Base-by-base conservation (phyloP, 176 grass and related monocot genomes). In the Pontederia paniculata region DNA sequence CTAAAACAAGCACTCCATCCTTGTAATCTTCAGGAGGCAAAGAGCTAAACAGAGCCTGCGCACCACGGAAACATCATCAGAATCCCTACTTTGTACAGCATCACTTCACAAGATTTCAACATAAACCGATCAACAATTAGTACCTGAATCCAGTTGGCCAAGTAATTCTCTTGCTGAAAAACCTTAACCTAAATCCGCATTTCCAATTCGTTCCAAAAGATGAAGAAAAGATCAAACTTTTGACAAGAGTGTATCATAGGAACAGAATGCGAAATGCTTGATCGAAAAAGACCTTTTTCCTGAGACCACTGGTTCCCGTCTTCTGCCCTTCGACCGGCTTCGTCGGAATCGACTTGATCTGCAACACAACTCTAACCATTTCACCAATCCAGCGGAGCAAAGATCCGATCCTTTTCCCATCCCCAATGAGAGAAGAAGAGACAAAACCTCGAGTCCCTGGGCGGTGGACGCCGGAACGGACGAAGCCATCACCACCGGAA, bases 61-160 rank as follows among this genome's bases (percentile, higher is more conserved):
- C 45, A 71, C 44, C 43, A 61, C 6, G 60, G 0, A 58, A 77
- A 23, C n/a, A 15, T n/a, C n/a, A n/a, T n/a, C n/a, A n/a, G n/a
- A n/a, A n/a, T n/a, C n/a, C n/a, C n/a, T n/a, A n/a, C n/a, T n/a
- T n/a, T n/a, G n/a, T n/a, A 41, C 41, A 28, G 9, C 15, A 5
- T 7, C 52, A 66, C 16, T 15, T 44, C 25, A n/a, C 9, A 43
- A 10, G 65, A 43, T 45, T 25, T 1, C 31, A 18, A 58, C 58
- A 74, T 28, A 52, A 77, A 20, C 8, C n/a, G 31, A 45, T 4
- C n/a, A 70, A 64, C n/a, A 21, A 22, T 18, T 13, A 54, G 54
- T 54, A 88, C 89, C 89, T 95, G 89, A 82, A 95, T 85, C 89
- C 89, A 95, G 54, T 88, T 95, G n/a, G 89, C 84, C 7, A 95